Conservation (phyloP, 2,329 filamentous ascomycete species). For the Penicillium sp. region DNA sequence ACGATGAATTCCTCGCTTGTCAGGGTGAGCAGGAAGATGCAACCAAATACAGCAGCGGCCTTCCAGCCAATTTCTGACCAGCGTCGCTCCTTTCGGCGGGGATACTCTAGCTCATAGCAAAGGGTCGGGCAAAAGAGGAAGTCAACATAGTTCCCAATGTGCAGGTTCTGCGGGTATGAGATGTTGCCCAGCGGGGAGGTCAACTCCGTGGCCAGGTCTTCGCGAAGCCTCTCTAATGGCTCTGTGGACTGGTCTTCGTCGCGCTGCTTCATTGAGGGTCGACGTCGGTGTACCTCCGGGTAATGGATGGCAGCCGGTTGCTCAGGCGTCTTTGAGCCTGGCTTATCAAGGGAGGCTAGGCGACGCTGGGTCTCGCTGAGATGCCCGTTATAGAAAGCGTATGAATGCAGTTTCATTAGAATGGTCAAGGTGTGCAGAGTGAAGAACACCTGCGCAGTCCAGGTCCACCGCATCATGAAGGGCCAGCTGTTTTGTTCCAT, state of each 20-base stretch:
- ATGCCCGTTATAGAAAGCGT: conserved; percentile 96
- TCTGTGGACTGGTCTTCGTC: conserved; percentile 38
- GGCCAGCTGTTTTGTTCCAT: conserved; percentile 50
- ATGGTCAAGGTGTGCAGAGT: conserved; percentile 82
- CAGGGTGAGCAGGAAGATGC: conserved; percentile 87
- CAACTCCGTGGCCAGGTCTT: conserved; percentile 80
- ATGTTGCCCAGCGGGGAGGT: conserved; percentile 82
- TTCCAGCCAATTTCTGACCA: conserved; percentile 79
- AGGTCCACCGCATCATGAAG: conserved; percentile 80
- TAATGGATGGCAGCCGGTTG: conserved; percentile 62
- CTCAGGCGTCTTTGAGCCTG: conserved; percentile 54
- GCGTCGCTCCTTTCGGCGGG: conserved; percentile 63
- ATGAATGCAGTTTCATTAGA: conserved; percentile 99
- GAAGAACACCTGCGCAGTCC: conserved; percentile 94
- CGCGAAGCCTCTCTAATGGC: conserved; percentile 60
- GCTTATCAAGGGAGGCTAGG: conserved; percentile 70
- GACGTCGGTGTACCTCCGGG: conserved; percentile 45
- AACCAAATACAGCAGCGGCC: conserved; percentile 81
- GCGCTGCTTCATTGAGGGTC: conserved; percentile 20
- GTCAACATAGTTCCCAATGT: conserved; percentile 70
- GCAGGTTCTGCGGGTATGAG: conserved; percentile 84
- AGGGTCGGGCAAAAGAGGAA: conserved; percentile 87
- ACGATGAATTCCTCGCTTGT: conserved; percentile 92
- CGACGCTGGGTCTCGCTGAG: conserved; percentile 77
- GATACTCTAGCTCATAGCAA: conserved; percentile 96